Evolutionary conservation across 306 rosid species (phyloP).

Genomic region (Inga leiocalycina): DNA sequence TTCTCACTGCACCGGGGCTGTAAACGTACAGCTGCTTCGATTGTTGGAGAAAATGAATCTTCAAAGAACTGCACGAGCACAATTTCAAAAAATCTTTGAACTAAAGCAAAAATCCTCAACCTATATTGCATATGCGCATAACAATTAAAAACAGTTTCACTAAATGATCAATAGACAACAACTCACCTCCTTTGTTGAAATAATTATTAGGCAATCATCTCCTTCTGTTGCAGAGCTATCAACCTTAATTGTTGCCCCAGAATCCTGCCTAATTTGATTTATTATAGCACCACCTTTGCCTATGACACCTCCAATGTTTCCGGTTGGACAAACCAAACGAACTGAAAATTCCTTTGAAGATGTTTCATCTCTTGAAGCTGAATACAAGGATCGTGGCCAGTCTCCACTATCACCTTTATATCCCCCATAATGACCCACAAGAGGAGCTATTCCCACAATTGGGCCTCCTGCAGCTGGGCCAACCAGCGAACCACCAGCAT

Average conservation of each 20-base stretch:
- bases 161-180: not conserved
- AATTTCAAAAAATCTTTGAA: conserved; percentile 24
- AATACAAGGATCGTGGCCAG: conserved; percentile 83
- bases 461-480: conserved; percentile 75
- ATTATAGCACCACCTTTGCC: conserved; percentile 94
- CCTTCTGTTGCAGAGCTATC: conserved; percentile 93
- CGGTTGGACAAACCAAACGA: conserved; percentile 82
- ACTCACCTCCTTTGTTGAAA: conserved; percentile 87
- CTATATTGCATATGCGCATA: not conserved
- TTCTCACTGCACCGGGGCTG: conserved; percentile 95
- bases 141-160: not conserved
- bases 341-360: conserved; percentile 79
- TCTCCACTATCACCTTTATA: conserved; percentile 82
- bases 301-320: conserved; percentile 90
- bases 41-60: conserved; percentile 74
- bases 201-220: conserved; percentile 80
- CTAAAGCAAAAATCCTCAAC: not conserved
- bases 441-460: conserved; percentile 74
- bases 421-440: conserved; percentile 81
- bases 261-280: conserved; percentile 96
- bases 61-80: conserved; percentile 68
- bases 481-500: conserved; percentile 62
- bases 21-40: conserved; percentile 95
- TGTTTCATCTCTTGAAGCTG: conserved; percentile 85
- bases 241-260: conserved; percentile 89